phyloP scores from a whole-genome alignment of 2,329 filamentous ascomycete species.

The Penicillium griseofulvum region DNA sequence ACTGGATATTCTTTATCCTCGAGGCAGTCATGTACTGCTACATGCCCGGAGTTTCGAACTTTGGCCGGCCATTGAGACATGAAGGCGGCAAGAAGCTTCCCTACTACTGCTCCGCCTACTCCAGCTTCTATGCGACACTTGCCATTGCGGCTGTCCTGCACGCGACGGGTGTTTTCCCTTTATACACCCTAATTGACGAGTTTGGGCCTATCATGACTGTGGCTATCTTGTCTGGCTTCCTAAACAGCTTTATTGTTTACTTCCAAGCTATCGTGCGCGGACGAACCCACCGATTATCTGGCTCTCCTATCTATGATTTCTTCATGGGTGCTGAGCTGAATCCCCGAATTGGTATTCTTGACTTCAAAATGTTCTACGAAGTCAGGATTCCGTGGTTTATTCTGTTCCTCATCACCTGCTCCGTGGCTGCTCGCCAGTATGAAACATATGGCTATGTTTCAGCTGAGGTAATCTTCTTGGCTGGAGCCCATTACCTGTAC shows the following conservation, averaged over 20 bases:
- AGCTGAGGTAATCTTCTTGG: slow-evolving; percentile 73
- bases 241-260: slow-evolving; percentile 79
- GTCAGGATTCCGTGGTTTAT: slow-evolving; percentile 91
- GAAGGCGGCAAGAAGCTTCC: slow-evolving; percentile 76
- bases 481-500: slow-evolving; percentile 87
- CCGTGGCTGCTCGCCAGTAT: slow-evolving; percentile 72
- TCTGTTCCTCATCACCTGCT: slow-evolving; percentile 65
- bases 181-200: slow-evolving; percentile 88
- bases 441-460: slow-evolving; percentile 83
- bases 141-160: slow-evolving; percentile 67
- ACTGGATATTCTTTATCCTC: slow-evolving; percentile 87
- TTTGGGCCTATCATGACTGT: slow-evolving; percentile 92
- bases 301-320: slow-evolving; percentile 76
- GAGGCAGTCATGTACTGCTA: slow-evolving; percentile 78
- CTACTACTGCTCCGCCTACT: slow-evolving; percentile 90
- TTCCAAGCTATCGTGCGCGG: slow-evolving; percentile 76
- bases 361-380: slow-evolving; percentile 95
- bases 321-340: slow-evolving; percentile 88
- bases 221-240: slow-evolving; percentile 82
- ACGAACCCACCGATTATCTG: slow-evolving; percentile 85
- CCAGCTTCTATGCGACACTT: slow-evolving; percentile 82
- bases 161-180: slow-evolving; percentile 74
- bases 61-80: slow-evolving; percentile 83
- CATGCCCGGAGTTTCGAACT: slow-evolving; percentile 80
- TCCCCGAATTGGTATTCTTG: slow-evolving; percentile 73